Evolutionary conservation across 306 rosid species (phyloP).

Genomic region (Vicia villosa): DNA sequence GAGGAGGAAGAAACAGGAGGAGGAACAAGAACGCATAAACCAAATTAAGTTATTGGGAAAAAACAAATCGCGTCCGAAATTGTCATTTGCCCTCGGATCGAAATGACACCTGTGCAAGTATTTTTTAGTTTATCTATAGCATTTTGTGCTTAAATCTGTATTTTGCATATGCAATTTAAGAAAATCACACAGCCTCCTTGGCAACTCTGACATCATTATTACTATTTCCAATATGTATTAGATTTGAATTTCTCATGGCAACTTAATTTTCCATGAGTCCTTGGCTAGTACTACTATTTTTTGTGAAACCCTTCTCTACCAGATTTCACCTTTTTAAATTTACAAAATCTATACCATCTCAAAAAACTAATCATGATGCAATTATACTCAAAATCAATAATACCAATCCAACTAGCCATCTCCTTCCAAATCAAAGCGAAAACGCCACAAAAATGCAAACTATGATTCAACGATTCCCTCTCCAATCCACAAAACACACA

Average conservation of each 20-base stretch:
- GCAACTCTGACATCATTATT: constrained; percentile 18
- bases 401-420: no score
- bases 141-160: constrained; percentile 17
- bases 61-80: constrained; percentile 90
- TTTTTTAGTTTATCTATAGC: neutral
- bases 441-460: no score
- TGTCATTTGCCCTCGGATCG: constrained; percentile 95
- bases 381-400: no score
- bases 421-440: no score
- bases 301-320: no score
- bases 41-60: constrained; percentile 93
- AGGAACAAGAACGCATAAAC: constrained; percentile 79
- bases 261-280: neutral
- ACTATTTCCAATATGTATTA: constrained; percentile 10
- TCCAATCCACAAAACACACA: no score
- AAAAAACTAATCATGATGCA: no score
- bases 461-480: no score
- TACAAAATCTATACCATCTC: no score
- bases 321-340: no score
- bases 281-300: neutral
- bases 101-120: constrained; percentile 48
- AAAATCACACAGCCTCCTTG: constrained; percentile 30
- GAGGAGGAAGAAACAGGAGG: constrained; percentile 86
- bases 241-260: constrained; percentile 15
- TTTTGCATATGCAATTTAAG: constrained; percentile 39